phyloP scores from a whole-genome alignment of 2,329 filamentous ascomycete species.

The Hypoxylon sp. region DNA sequence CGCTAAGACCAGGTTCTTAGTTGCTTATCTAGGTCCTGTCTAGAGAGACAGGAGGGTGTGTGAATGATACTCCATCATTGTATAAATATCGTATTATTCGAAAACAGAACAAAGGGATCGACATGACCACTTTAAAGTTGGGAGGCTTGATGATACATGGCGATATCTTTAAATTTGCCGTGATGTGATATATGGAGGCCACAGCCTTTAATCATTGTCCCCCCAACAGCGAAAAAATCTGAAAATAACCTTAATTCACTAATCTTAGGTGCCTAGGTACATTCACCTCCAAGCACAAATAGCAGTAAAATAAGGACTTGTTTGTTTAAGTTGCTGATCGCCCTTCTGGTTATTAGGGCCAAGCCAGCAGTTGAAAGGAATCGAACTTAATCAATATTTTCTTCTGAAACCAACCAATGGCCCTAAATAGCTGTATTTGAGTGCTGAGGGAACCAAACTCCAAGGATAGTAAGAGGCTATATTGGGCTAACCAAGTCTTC shows the following conservation, averaged over 20 bases:
- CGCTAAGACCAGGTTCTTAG: constrained; percentile 13
- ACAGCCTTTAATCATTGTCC: background rate
- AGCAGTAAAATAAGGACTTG: background rate
- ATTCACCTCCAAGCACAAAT: background rate
- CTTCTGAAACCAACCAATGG: constrained; percentile 12
- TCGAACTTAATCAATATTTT: background rate
- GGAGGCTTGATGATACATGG: background rate
- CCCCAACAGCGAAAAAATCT: constrained; percentile 3
- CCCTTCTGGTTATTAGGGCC: constrained; percentile 1
- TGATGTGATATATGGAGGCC: constrained; percentile 4
- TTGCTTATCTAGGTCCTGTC: constrained; percentile 3
- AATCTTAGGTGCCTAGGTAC: background rate
- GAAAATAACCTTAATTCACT: background rate
- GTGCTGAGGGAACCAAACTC: background rate
- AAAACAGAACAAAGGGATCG: constrained; percentile 4
- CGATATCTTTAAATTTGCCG: background rate
- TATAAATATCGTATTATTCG: constrained; percentile 9
- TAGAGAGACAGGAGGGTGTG: constrained; percentile 13
- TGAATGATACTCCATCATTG: constrained; percentile 4
- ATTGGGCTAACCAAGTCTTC: background rate
- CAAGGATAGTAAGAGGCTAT: background rate
- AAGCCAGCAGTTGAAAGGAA: constrained; percentile 1
- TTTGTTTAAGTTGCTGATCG: constrained; percentile 7
- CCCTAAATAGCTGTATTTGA: background rate
- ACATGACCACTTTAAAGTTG: background rate